A percentile compares a stretch with the other conserved stretches of the same genome.
Evolutionary conservation across 331 rosid genomes (phyloP).

Genomic region (Cydonia oblonga): DNA sequence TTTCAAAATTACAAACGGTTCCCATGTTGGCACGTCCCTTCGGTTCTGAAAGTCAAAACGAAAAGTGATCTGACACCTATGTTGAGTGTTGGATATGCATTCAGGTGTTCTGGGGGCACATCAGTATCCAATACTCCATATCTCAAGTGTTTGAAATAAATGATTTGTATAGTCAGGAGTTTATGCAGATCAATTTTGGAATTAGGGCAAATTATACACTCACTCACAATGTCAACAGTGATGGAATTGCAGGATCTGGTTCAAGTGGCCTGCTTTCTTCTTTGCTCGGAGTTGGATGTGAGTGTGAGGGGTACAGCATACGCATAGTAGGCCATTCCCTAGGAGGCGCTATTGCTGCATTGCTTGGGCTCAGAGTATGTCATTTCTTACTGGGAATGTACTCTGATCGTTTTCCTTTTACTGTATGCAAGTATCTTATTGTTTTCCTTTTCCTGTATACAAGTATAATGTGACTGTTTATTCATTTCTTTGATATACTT

Average conservation of each 20-base stretch:
- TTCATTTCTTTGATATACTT: not conserved
- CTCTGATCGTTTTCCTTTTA: not conserved
- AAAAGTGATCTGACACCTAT: not conserved
- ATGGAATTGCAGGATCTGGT: conserved; percentile 51
- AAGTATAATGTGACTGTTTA: not conserved
- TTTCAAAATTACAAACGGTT: not conserved
- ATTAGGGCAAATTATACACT: not conserved
- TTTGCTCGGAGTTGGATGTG: conserved; percentile 73
- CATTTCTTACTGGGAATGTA: conserved; percentile 15
- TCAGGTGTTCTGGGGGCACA: not conserved
- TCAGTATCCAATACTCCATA: not conserved
- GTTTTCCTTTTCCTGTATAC: too few relatives aligned
- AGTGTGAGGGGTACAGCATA: conserved; percentile 70
- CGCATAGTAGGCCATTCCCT: conserved; percentile 93
- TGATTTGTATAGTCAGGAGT: not conserved
- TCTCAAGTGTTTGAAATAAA: not conserved
- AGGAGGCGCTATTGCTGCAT: conserved; percentile 84
- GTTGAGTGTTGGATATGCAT: not conserved
- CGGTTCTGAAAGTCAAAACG: not conserved
- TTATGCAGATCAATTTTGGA: not conserved
- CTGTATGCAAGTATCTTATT: too few relatives aligned
- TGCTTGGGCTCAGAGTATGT: conserved; percentile 79
- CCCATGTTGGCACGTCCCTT: not conserved
- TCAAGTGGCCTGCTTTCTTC: conserved; percentile 67
- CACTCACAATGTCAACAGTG: not conserved